Percentiles rank a stretch among this genome's conserved stretches.
Evolutionary conservation across 805 yeast species (phyloP).

Genomic region (Hanseniaspora jakobsenii): DNA sequence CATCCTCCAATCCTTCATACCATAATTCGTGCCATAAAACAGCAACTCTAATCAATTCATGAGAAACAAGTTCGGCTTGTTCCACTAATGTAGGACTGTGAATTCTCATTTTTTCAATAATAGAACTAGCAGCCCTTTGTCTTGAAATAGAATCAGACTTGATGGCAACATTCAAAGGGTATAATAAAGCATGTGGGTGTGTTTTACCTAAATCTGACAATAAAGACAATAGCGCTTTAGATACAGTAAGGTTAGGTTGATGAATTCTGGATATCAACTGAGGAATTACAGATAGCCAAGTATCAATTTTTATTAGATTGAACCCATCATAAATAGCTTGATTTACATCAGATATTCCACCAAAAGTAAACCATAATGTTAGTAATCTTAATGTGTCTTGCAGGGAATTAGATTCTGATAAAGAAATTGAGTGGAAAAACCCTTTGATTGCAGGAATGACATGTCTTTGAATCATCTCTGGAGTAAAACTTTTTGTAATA

Average conservation of each 20-base stretch:
- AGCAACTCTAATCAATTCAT: slow-evolving; percentile 85
- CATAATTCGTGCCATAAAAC: slow-evolving; percentile 96
- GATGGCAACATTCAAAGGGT: slow-evolving; percentile 90
- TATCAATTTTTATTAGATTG: slow-evolving; percentile 74
- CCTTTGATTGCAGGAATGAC: slow-evolving; percentile 95
- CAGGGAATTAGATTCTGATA: slow-evolving; percentile 73
- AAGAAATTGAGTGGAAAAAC: slow-evolving; percentile 83
- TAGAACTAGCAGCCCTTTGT: slow-evolving; percentile 81
- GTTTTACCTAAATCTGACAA: slow-evolving; percentile 82
- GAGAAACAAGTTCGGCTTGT: slow-evolving; percentile 89
- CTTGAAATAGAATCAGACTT: slow-evolving; percentile 84
- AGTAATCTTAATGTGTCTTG: slow-evolving; percentile 85
- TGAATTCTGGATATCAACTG: slow-evolving; percentile 93
- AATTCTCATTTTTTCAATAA: slow-evolving; percentile 81
- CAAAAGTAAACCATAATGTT: slow-evolving; percentile 92
- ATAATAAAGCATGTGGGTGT: slow-evolving; percentile 93
- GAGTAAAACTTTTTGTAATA: slow-evolving; percentile 25
- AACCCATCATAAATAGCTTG: slow-evolving; percentile 85
- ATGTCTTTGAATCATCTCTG: slow-evolving; percentile 63
- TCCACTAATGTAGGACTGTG: slow-evolving; percentile 77
- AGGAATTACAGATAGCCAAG: slow-evolving; percentile 92
- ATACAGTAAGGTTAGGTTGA: slow-evolving; percentile 79
- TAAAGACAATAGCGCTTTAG: slow-evolving; percentile 64
- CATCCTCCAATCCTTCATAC: slow-evolving; percentile 96
- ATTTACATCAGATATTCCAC: slow-evolving; percentile 85